A percentile compares a stretch with the other conserved stretches of the same genome.
Evolutionary conservation across 1,284 basidiomycete species (phyloP).

Genomic region (Boletus semigastroideus): DNA sequence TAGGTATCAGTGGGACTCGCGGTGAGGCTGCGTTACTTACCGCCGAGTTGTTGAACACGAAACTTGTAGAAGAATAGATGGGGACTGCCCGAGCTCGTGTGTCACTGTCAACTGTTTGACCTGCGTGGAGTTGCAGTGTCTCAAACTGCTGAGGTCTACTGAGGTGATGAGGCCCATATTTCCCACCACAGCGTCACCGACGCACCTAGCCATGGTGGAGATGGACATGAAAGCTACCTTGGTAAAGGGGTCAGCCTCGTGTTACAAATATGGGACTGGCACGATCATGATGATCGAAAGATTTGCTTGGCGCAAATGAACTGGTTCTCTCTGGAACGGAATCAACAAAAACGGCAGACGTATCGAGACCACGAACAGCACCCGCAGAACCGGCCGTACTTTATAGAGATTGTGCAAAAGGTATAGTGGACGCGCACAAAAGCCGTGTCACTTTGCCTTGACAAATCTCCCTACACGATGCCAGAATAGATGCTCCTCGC

Average conservation of each 20-base stretch:
- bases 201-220: conserved; percentile 10
- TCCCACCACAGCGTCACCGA: not conserved
- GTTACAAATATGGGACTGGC: not conserved
- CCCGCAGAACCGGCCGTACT: too few relatives aligned
- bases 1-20: too few relatives aligned
- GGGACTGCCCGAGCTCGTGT: conserved; percentile 84
- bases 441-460: conserved; percentile 34
- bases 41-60: conserved; percentile 76
- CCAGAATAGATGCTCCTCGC: conserved; percentile 54
- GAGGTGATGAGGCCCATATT: not conserved
- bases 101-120: conserved; percentile 67
- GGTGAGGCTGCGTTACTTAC: conserved; percentile 32
- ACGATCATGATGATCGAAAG: not conserved
- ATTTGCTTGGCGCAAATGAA: too few relatives aligned
- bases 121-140: conserved; percentile 82
- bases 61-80: conserved; percentile 78
- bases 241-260: not conserved
- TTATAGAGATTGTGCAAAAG: too few relatives aligned
- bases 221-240: not conserved
- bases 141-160: conserved; percentile 63
- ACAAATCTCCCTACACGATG: conserved; percentile 56
- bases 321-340: too few relatives aligned
- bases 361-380: too few relatives aligned
- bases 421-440: not conserved
- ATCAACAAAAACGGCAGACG: too few relatives aligned